phyloP scores from a whole-genome alignment of 768 basidiomycete genomes.

The Boletus tylopilopsis region DNA sequence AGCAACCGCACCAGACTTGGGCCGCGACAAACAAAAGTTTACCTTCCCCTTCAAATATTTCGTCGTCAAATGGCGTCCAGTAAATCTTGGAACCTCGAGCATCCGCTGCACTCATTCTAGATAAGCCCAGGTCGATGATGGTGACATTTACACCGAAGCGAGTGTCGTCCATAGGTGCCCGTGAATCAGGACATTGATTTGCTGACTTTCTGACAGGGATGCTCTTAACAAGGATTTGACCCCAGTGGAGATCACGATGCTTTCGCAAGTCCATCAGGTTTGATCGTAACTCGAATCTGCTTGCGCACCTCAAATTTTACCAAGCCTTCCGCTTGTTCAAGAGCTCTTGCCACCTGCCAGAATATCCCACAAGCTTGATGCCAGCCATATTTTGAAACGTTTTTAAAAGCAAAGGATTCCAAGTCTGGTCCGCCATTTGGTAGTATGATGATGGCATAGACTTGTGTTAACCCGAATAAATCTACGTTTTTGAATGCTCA shows the following conservation, averaged over 20 bases:
- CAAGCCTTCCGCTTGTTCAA: slow-evolving; percentile 75
- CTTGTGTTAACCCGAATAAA: slow-evolving; percentile 68
- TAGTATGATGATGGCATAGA: slow-evolving; percentile 87
- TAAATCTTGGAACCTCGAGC: slow-evolving; percentile 44
- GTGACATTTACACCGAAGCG: slow-evolving; percentile 72
- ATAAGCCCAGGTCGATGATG: slow-evolving; percentile 92
- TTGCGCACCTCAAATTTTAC: slow-evolving; percentile 80
- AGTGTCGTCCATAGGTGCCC: slow-evolving; percentile 60
- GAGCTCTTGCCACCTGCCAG: slow-evolving; percentile 81
- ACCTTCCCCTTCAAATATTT: slow-evolving; percentile 92
- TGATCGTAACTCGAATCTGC: not conserved
- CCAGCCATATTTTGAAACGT: slow-evolving; percentile 65
- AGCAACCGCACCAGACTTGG: not conserved
- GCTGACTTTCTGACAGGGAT: slow-evolving; percentile 34
- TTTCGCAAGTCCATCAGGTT: slow-evolving; percentile 30
- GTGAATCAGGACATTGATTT: slow-evolving; percentile 31
- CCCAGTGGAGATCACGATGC: slow-evolving; percentile 99
- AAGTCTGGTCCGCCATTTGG: slow-evolving; percentile 90
- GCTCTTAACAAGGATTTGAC: slow-evolving; percentile 84
- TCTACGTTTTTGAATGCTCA: slow-evolving; percentile 41
- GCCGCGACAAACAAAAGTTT: slow-evolving; percentile 10
- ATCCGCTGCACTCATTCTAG: slow-evolving; percentile 69
- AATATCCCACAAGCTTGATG: slow-evolving; percentile 83
- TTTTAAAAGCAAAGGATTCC: slow-evolving; percentile 73
- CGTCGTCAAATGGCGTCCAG: slow-evolving; percentile 83